phyloP scores from a whole-genome alignment of 139 green algal species.

The Tetraselmis striata region DNA sequence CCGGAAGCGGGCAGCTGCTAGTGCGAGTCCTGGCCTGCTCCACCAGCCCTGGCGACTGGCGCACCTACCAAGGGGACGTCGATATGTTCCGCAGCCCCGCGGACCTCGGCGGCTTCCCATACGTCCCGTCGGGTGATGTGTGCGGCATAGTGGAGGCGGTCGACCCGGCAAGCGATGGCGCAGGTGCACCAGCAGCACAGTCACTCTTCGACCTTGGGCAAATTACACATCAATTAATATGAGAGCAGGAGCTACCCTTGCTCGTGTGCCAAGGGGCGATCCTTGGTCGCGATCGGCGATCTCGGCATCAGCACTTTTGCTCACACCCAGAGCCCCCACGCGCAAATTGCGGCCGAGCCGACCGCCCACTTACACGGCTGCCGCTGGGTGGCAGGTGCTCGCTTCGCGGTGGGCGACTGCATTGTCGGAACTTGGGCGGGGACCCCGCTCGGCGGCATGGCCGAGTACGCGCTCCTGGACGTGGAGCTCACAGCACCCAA shows the following conservation, averaged over 20 bases:
- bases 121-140: background rate
- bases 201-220: too few relatives aligned
- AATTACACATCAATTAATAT: too few relatives aligned
- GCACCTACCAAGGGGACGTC: background rate
- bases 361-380: too few relatives aligned
- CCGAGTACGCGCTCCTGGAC: background rate
- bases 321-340: too few relatives aligned
- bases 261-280: too few relatives aligned
- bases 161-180: too few relatives aligned
- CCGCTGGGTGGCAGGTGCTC: background rate
- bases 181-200: too few relatives aligned
- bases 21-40: background rate
- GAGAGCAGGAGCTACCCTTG: too few relatives aligned
- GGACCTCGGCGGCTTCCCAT: background rate
- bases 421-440: background rate
- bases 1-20: background rate
- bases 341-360: too few relatives aligned
- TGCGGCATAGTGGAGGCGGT: background rate
- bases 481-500: background rate
- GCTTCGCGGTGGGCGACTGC: background rate
- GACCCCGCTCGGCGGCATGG: background rate
- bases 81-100: background rate
- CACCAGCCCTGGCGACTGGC: background rate
- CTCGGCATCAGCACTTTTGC: too few relatives aligned
- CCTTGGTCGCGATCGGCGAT: too few relatives aligned